Conservation (phyloP, 106 monocot genomes). For the Platanthera guangdongensis region DNA sequence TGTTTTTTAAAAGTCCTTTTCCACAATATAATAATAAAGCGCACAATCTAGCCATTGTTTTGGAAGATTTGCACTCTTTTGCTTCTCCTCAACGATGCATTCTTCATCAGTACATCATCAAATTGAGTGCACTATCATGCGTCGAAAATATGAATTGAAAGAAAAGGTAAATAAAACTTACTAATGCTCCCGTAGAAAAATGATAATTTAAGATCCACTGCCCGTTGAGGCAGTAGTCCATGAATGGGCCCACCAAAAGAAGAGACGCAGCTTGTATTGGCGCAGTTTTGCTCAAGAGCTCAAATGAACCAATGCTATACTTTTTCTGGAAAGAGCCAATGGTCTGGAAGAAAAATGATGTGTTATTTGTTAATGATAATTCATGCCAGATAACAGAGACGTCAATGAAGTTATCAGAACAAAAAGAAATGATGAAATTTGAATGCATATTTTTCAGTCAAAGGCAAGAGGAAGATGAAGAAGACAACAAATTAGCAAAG, state of each 20-base stretch:
- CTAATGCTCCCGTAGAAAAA: conserved; percentile 42
- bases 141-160: not conserved
- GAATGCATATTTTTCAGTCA: not conserved
- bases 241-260: conserved; percentile 59
- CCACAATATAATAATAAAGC: too few relatives aligned
- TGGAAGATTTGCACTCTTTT: not conserved
- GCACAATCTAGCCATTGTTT: not conserved
- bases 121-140: not conserved
- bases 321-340: conserved; percentile 72
- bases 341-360: conserved; percentile 32
- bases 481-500: not conserved
- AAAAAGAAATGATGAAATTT: not conserved
- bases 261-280: conserved; percentile 87
- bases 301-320: conserved; percentile 65
- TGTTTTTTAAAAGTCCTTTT: too few relatives aligned
- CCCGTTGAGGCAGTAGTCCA: conserved; percentile 55
- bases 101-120: not conserved
- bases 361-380: not conserved
- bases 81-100: not conserved
- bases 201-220: conserved; percentile 34
- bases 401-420: not conserved
- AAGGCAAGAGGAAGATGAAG: not conserved
- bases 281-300: conserved; percentile 81
- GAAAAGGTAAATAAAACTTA: conserved; percentile 25
- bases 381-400: not conserved